phyloP scores from a whole-genome alignment of 169 alveolate genomes.

The Cryptosporidium ubiquitum region DNA sequence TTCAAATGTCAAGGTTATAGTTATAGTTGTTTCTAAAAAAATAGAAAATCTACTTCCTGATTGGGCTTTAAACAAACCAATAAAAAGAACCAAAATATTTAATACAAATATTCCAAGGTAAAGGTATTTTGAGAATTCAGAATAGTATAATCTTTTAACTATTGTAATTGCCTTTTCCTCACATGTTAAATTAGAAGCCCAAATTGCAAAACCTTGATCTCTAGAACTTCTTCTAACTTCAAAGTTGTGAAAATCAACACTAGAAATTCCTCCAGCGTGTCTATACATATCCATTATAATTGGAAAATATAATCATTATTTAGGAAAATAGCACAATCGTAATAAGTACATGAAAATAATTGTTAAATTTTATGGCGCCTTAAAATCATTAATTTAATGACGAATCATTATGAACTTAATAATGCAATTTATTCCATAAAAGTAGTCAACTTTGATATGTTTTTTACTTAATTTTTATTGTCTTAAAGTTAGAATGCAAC shows the following conservation, averaged over 20 bases:
- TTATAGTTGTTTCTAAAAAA: conserved; percentile 37
- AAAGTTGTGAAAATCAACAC: conserved; percentile 22
- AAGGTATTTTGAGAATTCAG: conserved; percentile 63
- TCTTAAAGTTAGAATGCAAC: not conserved
- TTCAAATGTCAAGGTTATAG: conserved; percentile 47
- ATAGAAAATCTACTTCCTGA: conserved; percentile 38
- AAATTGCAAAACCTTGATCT: not conserved
- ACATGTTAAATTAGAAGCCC: conserved; percentile 27
- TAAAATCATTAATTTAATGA: not conserved
- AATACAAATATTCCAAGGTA: conserved; percentile 47
- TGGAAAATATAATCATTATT: not conserved
- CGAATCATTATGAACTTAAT: not conserved
- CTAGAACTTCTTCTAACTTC: conserved; percentile 13
- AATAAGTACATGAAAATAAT: not conserved
- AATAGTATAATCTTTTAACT: conserved; percentile 58
- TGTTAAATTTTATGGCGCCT: not conserved
- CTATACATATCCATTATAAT: conserved; percentile 60
- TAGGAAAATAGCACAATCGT: not conserved
- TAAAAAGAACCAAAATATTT: conserved; percentile 37
- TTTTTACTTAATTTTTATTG: not conserved
- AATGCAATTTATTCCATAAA: not conserved
- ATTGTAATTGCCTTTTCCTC: conserved; percentile 53
- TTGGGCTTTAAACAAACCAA: conserved; percentile 18
- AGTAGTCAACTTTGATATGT: not conserved
- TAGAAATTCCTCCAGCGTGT: conserved; percentile 48